Base-by-base conservation (phyloP, 2,329 filamentous ascomycete species). In the Malbranchea zuffiana region DNA sequence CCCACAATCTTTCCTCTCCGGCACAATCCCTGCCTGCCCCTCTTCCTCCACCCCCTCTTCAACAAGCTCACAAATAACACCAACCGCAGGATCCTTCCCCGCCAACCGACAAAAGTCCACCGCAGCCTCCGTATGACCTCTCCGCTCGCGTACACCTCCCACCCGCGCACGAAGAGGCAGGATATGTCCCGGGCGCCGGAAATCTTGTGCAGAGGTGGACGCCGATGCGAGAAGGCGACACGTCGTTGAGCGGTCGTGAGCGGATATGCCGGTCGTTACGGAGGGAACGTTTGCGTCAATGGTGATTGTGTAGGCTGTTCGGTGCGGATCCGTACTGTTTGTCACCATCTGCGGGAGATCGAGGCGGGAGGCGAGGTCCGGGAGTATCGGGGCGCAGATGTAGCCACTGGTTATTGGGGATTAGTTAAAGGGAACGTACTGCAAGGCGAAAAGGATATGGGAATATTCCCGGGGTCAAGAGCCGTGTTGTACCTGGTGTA, bases 91-190 rank as follows among this genome's bases (percentile, higher is more conserved):
- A 44, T 64, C 60, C 66, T 85, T 88, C 1, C 86, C 86, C 1
- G 87, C 80, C 41, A 98, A 63, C 34, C 80, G 68, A 59, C 88
- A 95, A 56, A 98, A 78, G 59, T 98, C 90, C 3, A 92, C 74
- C 6, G 81, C 85, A 1, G 90, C 90, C 68, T 98, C 90, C 7
- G 90, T 98, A 61, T 98, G 90, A 3, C 90, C 90, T 34, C 69
- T 69, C 11, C 90, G 66, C 54, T 80, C 78, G 38, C 83, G 69
- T 4, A 96, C 83, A 19, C 88, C 88, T 11, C 90, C 90, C 17
- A 75, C 68, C 11, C 75, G 68, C 10, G 87, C 82, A 51, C 80
- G 74, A 52, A 98, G 68, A 3, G 90, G 90, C 48, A 98, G 75
- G 17, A 96, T 76, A 61, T 98, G 90, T 4, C 90, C 90, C 0